These are phyloP conservation scores for Raphidocelis subcapitata DNA, from an alignment of 139 green algal genomes.

Conservation along the genomic window DNA sequence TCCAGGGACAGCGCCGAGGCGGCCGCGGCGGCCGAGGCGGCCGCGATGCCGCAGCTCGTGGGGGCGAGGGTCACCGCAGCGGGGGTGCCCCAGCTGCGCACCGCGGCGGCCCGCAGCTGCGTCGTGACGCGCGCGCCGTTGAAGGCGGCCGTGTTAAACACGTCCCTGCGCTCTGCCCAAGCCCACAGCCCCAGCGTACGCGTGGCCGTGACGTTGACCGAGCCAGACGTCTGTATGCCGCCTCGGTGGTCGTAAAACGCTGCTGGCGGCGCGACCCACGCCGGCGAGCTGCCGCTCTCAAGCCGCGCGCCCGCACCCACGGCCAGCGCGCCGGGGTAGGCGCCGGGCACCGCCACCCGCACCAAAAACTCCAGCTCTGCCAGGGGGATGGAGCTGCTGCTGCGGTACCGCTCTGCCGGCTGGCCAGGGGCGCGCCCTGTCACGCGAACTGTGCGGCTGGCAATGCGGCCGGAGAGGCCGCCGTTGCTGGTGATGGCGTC, in stretches of 20 bases:
- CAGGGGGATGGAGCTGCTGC: constrained; percentile 23
- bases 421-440: no score
- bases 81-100: constrained; percentile 1
- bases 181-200: constrained; percentile 26
- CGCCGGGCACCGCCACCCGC: neutral
- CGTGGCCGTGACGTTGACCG: neutral
- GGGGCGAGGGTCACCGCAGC: neutral
- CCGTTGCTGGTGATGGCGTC: no score
- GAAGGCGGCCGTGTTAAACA: constrained; percentile 47
- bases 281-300: no score
- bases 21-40: neutral
- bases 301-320: neutral
- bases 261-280: no score
- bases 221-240: neutral
- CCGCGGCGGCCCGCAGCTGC: neutral
- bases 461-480: no score
- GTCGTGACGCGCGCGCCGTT: constrained; percentile 11
- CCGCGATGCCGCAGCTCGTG: neutral
- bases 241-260: neutral
- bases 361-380: constrained; percentile 16
- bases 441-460: no score
- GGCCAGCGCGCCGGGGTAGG: neutral
- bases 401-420: constrained; percentile 3
- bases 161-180: constrained; percentile 25
- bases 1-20: neutral